These are phyloP conservation scores for Tuber umbilicatum DNA, from an alignment of 495 filamentous ascomycete species.

Conservation along the genomic window DNA sequence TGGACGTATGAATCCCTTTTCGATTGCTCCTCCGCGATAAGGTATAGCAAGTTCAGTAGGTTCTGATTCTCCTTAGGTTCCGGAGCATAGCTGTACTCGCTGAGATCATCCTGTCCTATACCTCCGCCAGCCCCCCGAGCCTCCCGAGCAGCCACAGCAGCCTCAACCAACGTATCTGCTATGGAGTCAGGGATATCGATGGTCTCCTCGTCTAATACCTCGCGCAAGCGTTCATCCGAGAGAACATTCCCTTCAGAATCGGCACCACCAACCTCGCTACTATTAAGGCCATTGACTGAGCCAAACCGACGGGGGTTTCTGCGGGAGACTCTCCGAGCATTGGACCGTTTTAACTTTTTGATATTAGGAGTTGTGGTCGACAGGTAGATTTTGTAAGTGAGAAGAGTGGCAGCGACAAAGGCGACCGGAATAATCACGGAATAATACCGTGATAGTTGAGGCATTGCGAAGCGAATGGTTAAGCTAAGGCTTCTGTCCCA, in stretches of 20 bases:
- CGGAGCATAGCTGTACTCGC: slow-evolving; percentile 26
- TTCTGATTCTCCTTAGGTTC: slow-evolving; percentile 51
- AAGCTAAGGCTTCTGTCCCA: not conserved
- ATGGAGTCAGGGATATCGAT: slow-evolving; percentile 31
- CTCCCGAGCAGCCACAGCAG: slow-evolving; percentile 35
- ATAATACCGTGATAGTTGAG: slow-evolving; percentile 20
- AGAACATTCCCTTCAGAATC: slow-evolving; percentile 9
- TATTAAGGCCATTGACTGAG: not conserved
- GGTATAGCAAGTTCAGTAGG: slow-evolving; percentile 53
- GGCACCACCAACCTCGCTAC: not conserved
- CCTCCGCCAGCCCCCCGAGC: slow-evolving; percentile 32
- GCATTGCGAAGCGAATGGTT: slow-evolving; percentile 1
- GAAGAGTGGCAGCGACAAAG: slow-evolving; percentile 22
- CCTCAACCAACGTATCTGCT: slow-evolving; percentile 32
- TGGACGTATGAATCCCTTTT: slow-evolving; percentile 79
- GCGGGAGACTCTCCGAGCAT: slow-evolving; percentile 32
- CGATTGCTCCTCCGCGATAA: slow-evolving; percentile 51
- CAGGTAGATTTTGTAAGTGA: slow-evolving; percentile 35
- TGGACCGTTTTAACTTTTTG: slow-evolving; percentile 36
- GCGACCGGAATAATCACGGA: slow-evolving; percentile 29
- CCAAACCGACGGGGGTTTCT: slow-evolving; percentile 15
- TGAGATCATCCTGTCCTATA: slow-evolving; percentile 28
- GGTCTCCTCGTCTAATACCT: slow-evolving; percentile 16
- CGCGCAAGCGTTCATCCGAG: slow-evolving; percentile 29
- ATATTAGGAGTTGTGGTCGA: slow-evolving; percentile 14